Base-by-base conservation (phyloP, 257 asterid genomes). In the Lycium barbarum region DNA sequence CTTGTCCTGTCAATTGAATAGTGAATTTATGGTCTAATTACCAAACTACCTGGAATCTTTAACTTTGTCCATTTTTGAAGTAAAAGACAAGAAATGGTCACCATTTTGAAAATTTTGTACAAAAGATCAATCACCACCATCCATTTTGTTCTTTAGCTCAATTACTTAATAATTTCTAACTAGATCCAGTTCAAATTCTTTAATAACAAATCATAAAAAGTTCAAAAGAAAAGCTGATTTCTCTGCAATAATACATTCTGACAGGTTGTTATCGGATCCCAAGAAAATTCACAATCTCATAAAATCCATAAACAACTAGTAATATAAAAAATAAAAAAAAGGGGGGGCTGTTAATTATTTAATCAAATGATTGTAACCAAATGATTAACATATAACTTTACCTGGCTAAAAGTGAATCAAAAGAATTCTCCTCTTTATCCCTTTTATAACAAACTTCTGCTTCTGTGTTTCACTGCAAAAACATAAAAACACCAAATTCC, bases 71-170 rank as follows among this genome's bases (percentile, higher is more conserved):
- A 88, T 59, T 85, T 90, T 83, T 65, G 86, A 89, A 90, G 92
- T 89, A 91, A 92, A 87, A 86, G 95, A 95, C 97, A 92, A 91
- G 80, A 86, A 79, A 82, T 62, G 80, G 90, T 84, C 90, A 67
- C 89, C 82, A 87, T 88, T 88, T 89, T 88, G 84, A 86, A 87
- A 91, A 90, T 84, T 92, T 88, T 84, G 84, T 80, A 87, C 79
- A 88, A 87, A 80, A 91, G 83, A 90, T 85, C 91, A 87, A 86
- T 79, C 84, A 92, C 90, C 88, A 86, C 88, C 80, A 78, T 84
- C 67, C 79, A 55, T 83, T 88, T 86, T 88, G 88, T 90, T 90
- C 85, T 89, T 91, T 84, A 83, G 89, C 85, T 80, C 85, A 80
- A 86, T 53, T 40, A 47, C 47, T 18, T 18, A 45, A 53, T 74